Evolutionary conservation across 257 asterid species (phyloP), one percentile per base, ranked within the genome.

Genomic region (Fraxinus anomala): DNA sequence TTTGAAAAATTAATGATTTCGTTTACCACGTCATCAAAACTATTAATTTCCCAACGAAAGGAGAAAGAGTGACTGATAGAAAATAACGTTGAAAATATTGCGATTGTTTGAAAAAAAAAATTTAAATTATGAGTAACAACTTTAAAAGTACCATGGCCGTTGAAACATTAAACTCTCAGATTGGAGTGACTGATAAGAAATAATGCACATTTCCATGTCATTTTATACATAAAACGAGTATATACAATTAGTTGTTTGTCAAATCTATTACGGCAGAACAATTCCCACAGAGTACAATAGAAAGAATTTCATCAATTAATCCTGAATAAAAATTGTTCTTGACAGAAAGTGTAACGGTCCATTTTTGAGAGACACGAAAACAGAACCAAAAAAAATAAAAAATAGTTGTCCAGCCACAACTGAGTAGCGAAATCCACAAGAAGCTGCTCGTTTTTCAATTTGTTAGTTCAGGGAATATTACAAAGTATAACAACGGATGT

Each of bases 391-490:
- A 23, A 34, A 44, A 68, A 65, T 37, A 21, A 14, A 40, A n/a
- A 5, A 78, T 19, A 12, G n/a, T n/a, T 17, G 54, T 40, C 42
- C 79, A 54, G 33, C 65, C 56, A 39, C 16, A 28, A 3, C 63
- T 9, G 24, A 78, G 77, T 39, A 77, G 76, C 78, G 66, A 49
- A 83, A 76, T 56, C 44, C 76, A 74, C 77, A 77, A 72, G 49
- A 61, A 74, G 73, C 73, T 59, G 81, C 61, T 78, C 68, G 44
- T 68, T 71, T 76, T 80, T 76, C 47, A 61, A 24, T 68, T 70
- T 73, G 72, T 59, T 54, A 80, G 77, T 78, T 73, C 75, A 83
- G 61, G 70, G 76, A 71, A 73, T 79, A 79, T 16, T 79, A 73
- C 33, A 40, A 71, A 56, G 74, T 54, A 70, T 68, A 67, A 70